Evolutionary conservation across 2,329 filamentous ascomycete genomes (phyloP).

Genomic region (Didymella pinodella): DNA sequence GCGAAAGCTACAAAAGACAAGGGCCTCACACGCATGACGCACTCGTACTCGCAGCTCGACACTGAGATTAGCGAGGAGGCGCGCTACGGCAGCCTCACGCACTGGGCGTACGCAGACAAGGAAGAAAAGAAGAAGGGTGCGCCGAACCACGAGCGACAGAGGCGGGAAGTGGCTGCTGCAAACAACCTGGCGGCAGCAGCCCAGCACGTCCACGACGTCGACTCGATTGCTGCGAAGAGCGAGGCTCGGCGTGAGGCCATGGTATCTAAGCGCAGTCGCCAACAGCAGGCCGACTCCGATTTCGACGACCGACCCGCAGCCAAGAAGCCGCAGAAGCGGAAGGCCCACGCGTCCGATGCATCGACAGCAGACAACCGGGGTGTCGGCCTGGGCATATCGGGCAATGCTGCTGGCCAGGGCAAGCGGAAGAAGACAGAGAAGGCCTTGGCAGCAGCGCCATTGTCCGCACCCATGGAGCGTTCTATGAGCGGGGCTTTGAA

Average conservation of each 20-base stretch:
- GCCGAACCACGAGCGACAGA: constrained; percentile 74
- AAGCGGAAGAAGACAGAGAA: constrained; percentile 88
- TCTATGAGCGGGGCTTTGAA: constrained; percentile 65
- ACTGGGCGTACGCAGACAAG: constrained; percentile 95
- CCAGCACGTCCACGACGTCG: constrained; percentile 78
- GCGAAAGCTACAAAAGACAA: constrained; percentile 89
- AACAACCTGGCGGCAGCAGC: constrained; percentile 74
- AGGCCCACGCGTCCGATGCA: constrained; percentile 61
- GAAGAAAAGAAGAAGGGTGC: constrained; percentile 64
- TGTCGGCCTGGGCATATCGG: constrained; percentile 70
- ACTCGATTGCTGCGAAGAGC: constrained; percentile 80
- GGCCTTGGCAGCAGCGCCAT: constrained; percentile 43
- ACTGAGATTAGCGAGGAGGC: constrained; percentile 93
- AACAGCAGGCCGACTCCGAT: constrained; percentile 78
- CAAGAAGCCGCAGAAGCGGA: constrained; percentile 72
- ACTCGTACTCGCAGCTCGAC: constrained; percentile 85
- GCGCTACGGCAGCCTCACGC: constrained; percentile 86
- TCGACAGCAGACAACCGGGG: constrained; percentile 48
- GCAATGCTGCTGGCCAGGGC: constrained; percentile 62
- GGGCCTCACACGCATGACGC: constrained; percentile 83
- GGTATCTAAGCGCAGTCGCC: constrained; percentile 72
- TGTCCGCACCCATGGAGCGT: constrained; percentile 66
- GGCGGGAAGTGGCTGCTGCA: constrained; percentile 78
- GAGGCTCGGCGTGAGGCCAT: constrained; percentile 85
- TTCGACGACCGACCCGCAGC: constrained; percentile 69